A percentile compares a stretch with the other conserved stretches of the same genome.
Conservation (phyloP, 1,284 basidiomycete genomes). For the Hypsizygus ulmarius region DNA sequence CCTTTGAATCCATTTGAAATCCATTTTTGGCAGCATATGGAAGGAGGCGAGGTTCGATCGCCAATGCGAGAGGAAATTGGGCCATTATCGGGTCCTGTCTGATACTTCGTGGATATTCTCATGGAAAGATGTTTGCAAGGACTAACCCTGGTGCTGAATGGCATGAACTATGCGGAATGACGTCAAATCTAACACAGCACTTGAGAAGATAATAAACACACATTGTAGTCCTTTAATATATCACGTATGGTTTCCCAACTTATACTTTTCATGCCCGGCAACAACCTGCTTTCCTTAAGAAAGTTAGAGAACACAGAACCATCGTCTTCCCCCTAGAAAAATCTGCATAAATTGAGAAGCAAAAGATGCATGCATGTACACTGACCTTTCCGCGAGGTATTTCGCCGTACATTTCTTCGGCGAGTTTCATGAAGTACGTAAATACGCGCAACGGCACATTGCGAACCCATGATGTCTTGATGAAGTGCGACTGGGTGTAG, state of each 20-base stretch:
- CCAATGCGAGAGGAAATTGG: slow-evolving; percentile 69
- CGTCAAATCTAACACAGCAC: slow-evolving; percentile 2
- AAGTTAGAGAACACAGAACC: slow-evolving; percentile 61
- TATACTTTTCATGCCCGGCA: slow-evolving; percentile 49
- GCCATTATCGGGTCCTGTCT: slow-evolving; percentile 69
- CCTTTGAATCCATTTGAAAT: slow-evolving; percentile 72
- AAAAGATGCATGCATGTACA: slow-evolving; percentile 9
- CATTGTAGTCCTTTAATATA: slow-evolving; percentile 67
- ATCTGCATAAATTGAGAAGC: slow-evolving; percentile 14
- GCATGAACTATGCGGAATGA: slow-evolving; percentile 58
- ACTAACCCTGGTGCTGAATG: slow-evolving; percentile 63
- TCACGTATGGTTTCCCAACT: slow-evolving; percentile 62
- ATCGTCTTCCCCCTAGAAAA: slow-evolving; percentile 59
- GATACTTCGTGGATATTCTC: slow-evolving; percentile 11
- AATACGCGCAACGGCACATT: slow-evolving; percentile 58
- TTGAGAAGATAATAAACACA: slow-evolving; percentile 29
- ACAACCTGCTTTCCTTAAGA: slow-evolving; percentile 64
- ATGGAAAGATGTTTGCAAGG: slow-evolving; percentile 11
- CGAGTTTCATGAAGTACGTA: slow-evolving; percentile 57
- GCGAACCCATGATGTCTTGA: slow-evolving; percentile 71
- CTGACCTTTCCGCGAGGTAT: slow-evolving; percentile 60
- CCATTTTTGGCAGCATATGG: slow-evolving; percentile 69
- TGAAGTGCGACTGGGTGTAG: slow-evolving; percentile 64
- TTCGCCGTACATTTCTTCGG: slow-evolving; percentile 55
- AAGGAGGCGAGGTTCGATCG: slow-evolving; percentile 71